phyloP scores from a whole-genome alignment of 140 eudicot species.

The Erigeron philadelphicus region DNA sequence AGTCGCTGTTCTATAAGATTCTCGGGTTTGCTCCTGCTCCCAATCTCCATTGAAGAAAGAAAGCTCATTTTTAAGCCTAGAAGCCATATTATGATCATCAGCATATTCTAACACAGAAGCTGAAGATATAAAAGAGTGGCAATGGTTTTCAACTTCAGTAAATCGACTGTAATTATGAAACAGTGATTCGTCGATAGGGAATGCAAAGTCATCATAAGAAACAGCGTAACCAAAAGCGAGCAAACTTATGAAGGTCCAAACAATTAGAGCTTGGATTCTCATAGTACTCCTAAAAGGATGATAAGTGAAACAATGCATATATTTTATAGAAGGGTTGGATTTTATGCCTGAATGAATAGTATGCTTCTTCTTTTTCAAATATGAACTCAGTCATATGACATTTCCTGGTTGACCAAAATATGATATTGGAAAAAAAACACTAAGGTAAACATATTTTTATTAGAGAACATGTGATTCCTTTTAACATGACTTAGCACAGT shows the following conservation, averaged over 20 bases:
- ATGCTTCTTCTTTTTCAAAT: too few species aligned
- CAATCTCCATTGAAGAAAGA: slow-evolving; percentile 44
- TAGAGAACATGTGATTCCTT: too few species aligned
- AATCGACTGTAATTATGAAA: slow-evolving; percentile 29
- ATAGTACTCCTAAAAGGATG: not conserved
- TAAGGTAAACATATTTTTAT: too few species aligned
- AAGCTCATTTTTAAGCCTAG: slow-evolving; percentile 27
- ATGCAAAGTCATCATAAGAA: slow-evolving; percentile 28
- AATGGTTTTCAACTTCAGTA: slow-evolving; percentile 28
- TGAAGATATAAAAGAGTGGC: slow-evolving; percentile 30
- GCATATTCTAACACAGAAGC: slow-evolving; percentile 33
- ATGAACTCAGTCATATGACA: too few species aligned
- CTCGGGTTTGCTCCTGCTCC: slow-evolving; percentile 33
- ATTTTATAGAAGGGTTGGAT: too few species aligned
- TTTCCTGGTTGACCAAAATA: too few species aligned
- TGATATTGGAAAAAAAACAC: too few species aligned
- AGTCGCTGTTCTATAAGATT: slow-evolving; percentile 17
- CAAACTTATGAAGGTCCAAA: slow-evolving; percentile 19
- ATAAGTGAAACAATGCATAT: too few species aligned
- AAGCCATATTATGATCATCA: slow-evolving; percentile 1
- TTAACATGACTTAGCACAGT: too few species aligned
- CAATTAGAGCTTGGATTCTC: slow-evolving; percentile 21
- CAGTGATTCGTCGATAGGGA: slow-evolving; percentile 22
- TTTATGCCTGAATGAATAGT: too few species aligned
- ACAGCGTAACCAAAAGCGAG: slow-evolving; percentile 23